Evolutionary conservation across 1,139 yeast genomes (phyloP).

Genomic region (Saccharomyces pastorianus): DNA sequence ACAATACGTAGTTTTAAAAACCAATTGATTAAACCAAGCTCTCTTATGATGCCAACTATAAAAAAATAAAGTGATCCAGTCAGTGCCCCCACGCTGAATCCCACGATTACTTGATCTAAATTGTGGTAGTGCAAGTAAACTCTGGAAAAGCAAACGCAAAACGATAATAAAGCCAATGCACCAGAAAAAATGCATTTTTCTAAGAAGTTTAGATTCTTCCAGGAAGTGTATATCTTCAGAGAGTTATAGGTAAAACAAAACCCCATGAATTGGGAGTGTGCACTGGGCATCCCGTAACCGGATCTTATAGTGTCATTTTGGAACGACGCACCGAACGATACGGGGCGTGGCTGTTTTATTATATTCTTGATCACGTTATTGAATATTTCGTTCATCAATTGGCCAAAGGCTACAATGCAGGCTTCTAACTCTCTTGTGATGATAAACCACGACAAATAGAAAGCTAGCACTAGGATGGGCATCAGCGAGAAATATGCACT

Average conservation of each 20-base stretch:
- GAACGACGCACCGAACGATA: conserved; percentile 44
- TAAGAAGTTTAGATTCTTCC: conserved; percentile 30
- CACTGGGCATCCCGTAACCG: conserved; percentile 94
- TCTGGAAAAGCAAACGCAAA: conserved; percentile 62
- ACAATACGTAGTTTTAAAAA: conserved; percentile 43
- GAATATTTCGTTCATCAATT: conserved; percentile 63
- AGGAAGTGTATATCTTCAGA: conserved; percentile 35
- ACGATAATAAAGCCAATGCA: conserved; percentile 29
- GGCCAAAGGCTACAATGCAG: conserved; percentile 77
- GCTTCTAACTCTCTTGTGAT: conserved; percentile 81
- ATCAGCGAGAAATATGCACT: conserved; percentile 69
- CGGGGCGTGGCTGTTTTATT: conserved; percentile 71
- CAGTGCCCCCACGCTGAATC: conserved; percentile 53
- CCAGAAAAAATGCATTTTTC: conserved; percentile 28
- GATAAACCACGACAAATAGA: conserved; percentile 77
- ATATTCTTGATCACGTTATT: conserved; percentile 61
- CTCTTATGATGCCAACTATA: conserved; percentile 45
- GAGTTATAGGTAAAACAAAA: conserved; percentile 55
- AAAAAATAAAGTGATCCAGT: conserved; percentile 55
- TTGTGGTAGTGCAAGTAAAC: conserved; percentile 76
- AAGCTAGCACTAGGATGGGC: conserved; percentile 76
- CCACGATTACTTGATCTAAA: conserved; percentile 62
- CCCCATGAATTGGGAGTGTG: conserved; percentile 94
- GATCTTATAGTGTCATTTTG: conserved; percentile 40
- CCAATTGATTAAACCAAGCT: conserved; percentile 54